Percentiles rank a stretch among this genome's conserved stretches.
These are phyloP conservation scores for Drosera capensis DNA, from an alignment of 148 eudicot genomes.

Conservation along the genomic window DNA sequence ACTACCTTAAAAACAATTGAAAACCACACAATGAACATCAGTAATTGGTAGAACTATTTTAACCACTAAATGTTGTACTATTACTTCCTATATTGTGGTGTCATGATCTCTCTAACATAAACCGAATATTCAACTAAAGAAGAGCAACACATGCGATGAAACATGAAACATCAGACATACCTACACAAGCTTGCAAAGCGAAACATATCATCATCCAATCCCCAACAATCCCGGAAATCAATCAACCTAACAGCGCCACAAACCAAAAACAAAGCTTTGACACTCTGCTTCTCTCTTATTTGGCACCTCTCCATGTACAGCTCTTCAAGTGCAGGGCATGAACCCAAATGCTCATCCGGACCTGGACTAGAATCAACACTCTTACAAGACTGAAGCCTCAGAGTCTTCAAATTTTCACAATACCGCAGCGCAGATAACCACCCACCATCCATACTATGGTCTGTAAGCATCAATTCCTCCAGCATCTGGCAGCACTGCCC, in stretches of 20 bases:
- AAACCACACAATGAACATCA: too few species aligned
- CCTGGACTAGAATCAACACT: conserved; percentile 62
- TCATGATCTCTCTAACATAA: too few species aligned
- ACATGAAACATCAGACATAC: conserved; percentile 21
- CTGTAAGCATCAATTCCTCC: conserved; percentile 61
- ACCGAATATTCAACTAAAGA: not conserved
- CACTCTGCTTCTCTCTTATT: conserved; percentile 44
- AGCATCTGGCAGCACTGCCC: conserved; percentile 94
- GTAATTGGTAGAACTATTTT: too few species aligned
- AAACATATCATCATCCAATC: conserved; percentile 56
- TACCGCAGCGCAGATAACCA: conserved; percentile 78
- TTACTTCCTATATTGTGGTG: too few species aligned
- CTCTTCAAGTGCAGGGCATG: conserved; percentile 59
- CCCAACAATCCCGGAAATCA: conserved; percentile 80
- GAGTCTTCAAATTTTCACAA: conserved; percentile 76
- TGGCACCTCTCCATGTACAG: conserved; percentile 62
- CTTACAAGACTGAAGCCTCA: conserved; percentile 53
- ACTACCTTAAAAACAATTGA: too few species aligned
- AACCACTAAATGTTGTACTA: too few species aligned
- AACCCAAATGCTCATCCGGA: conserved; percentile 71
- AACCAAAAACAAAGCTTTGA: conserved; percentile 59
- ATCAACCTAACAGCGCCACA: conserved; percentile 54
- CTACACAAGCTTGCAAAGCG: conserved; percentile 52
- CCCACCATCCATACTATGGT: conserved; percentile 83
- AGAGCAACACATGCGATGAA: not conserved